phyloP scores from a whole-genome alignment of 495 filamentous ascomycete genomes.

The Parachaetomium inaequale region DNA sequence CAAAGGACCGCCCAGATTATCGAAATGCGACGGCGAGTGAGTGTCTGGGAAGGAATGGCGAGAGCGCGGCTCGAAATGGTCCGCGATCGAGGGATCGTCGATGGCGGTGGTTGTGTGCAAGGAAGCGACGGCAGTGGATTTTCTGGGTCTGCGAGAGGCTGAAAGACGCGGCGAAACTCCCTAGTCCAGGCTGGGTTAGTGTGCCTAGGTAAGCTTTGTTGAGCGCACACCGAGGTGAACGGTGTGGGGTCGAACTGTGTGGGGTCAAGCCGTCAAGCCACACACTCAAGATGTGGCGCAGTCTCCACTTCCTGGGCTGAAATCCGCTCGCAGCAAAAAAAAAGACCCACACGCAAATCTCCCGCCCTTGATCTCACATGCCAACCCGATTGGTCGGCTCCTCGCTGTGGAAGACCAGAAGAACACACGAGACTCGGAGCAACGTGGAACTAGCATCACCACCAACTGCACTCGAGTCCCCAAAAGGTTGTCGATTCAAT shows the following conservation, averaged over 20 bases:
- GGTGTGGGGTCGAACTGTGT: background rate
- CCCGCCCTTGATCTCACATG: no score
- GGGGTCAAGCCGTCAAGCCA: no score
- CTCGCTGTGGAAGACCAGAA: no score
- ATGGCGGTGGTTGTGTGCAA: constrained; percentile 12
- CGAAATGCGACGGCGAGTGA: background rate
- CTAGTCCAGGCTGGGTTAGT: constrained; percentile 20
- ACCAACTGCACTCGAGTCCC: no score
- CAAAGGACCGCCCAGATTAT: background rate
- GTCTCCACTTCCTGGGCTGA: no score
- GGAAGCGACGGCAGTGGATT: constrained; percentile 19
- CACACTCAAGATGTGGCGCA: no score
- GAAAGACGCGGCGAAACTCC: constrained; percentile 24
- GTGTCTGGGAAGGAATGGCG: constrained; percentile 9
- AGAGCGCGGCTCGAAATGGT: constrained; percentile 7
- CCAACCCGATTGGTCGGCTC: no score
- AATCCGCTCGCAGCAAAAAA: no score
- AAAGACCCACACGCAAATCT: no score
- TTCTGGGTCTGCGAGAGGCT: constrained; percentile 26
- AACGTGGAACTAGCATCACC: no score
- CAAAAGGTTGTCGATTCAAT: no score
- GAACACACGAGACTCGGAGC: no score
- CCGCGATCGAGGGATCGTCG: constrained; percentile 10
- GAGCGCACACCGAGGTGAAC: constrained; percentile 9
- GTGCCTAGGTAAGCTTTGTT: background rate